Base-by-base conservation (phyloP, 352 stramenopile genomes). In the Pythium periplocum region DNA sequence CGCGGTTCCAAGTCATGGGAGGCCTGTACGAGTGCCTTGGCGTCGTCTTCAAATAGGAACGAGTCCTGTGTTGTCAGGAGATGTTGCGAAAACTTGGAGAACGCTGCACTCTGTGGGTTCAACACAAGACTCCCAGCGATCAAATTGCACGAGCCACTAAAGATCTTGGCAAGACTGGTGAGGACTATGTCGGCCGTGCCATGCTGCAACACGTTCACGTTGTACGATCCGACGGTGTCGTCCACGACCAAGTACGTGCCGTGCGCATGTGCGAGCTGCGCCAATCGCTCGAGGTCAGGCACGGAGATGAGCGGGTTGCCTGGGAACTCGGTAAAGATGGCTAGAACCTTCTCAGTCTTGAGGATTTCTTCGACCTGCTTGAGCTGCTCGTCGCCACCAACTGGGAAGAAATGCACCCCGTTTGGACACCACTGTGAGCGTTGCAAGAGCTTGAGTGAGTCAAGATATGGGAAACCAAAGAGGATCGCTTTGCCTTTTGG, bases 151-250 rank as follows among this genome's bases (percentile, higher is more conserved):
- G 78, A 81, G 10, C 93, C 93, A 47, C 83, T 93, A 50, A 98
- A 97, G 48, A 98, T 86, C 71, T 98, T 98, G 33, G 90, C 96
- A 38, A 98, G 66, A 62, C 81, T 96, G 9, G 91, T 97, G n/a
- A 78, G 83, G 35, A 97, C 80, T 6, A 97, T 66, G 73, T 98
- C 93, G 0, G 89, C 90, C 26, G 67, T 64, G 12, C 62, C 69
- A 40, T 78, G 64, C 42, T 87, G 68, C 65, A 97, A 81, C 31
- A 94, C 62, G 59, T 98, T 92, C 8, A 97, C 68, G 59, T 98
- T 94, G 71, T 95, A 97, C 10, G 85, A 92, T 2, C 68, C 83
- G 45, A 98, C 73, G 0, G 91, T 98, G 53, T 97, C 90, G 60
- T 98, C 93, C 12, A 97, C 83, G 1, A 94, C 78, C 5, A 98